A percentile compares a stretch with the other conserved stretches of the same genome.
Conservation (phyloP, 129 eudicot genomes). For the Cynara cardunculus region DNA sequence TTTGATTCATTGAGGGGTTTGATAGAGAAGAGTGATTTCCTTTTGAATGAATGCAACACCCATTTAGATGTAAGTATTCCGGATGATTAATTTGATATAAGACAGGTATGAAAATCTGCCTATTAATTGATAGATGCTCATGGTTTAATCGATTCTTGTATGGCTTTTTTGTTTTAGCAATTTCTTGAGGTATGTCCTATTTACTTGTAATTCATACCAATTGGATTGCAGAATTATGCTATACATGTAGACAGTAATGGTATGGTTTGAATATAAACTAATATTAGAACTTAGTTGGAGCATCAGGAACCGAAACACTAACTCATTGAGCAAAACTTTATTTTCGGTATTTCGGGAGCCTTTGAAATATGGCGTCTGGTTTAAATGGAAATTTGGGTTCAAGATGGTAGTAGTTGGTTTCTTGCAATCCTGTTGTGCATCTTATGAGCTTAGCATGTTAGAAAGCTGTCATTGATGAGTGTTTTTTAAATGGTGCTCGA, state of each 20-base stretch:
- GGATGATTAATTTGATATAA: neutral
- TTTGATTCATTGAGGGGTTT: constrained; percentile 49
- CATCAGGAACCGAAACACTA: neutral
- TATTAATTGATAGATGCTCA: too few species aligned
- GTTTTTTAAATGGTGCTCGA: too few species aligned
- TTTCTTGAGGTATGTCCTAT: neutral
- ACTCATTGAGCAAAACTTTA: neutral
- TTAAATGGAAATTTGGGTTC: neutral
- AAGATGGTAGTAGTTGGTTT: neutral
- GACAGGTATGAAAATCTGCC: neutral
- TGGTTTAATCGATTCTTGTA: neutral
- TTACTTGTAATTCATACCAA: neutral
- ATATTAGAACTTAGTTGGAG: neutral
- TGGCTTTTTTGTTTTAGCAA: neutral
- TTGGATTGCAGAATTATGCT: neutral
- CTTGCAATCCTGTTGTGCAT: neutral
- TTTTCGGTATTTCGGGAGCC: neutral
- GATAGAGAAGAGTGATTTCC: constrained; percentile 67
- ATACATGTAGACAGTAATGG: neutral
- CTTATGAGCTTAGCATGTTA: too few species aligned
- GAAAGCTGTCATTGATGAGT: too few species aligned
- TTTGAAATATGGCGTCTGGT: too few species aligned
- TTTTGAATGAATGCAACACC: constrained; percentile 62
- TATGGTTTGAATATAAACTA: too few species aligned
- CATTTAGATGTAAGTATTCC: constrained; percentile 44